Conservation (phyloP, 73 alveolate genomes). For the Symbiodinium natans region DNA sequence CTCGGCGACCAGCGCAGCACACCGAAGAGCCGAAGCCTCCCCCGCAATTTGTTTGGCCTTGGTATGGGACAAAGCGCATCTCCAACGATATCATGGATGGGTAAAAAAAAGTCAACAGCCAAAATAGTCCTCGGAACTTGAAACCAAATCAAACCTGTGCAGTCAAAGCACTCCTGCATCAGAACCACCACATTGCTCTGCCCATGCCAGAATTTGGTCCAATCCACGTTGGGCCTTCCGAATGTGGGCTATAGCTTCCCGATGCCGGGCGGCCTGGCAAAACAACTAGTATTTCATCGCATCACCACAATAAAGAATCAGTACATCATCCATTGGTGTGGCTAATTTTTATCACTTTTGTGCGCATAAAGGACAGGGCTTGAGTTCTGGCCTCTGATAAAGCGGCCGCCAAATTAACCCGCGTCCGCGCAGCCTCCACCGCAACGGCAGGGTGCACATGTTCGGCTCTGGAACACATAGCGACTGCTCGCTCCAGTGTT, state of each 20-base stretch:
- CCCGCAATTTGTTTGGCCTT: conserved; percentile 53
- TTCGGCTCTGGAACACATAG: conserved; percentile 51
- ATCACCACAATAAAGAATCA: too few relatives aligned
- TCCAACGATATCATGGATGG: too few relatives aligned
- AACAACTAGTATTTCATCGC: neutral
- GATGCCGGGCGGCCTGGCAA: conserved; percentile 48
- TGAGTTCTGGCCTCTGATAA: conserved; percentile 30
- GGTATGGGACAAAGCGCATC: neutral
- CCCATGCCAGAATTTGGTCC: conserved; percentile 41
- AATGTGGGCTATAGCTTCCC: conserved; percentile 58
- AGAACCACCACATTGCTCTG: conserved; percentile 12
- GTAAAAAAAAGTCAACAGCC: neutral
- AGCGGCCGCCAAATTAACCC: conserved; percentile 58
- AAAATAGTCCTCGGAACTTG: neutral
- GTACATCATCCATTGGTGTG: too few relatives aligned
- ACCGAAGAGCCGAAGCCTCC: conserved; percentile 77
- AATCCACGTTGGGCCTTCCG: conserved; percentile 52
- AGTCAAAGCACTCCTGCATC: conserved; percentile 18
- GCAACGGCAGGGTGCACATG: conserved; percentile 70
- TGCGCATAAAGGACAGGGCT: neutral
- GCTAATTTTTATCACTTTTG: neutral
- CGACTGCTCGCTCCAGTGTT: conserved; percentile 81
- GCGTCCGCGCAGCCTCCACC: conserved; percentile 55
- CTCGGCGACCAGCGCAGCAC: conserved; percentile 91
- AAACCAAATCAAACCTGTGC: too few relatives aligned